These are phyloP conservation scores for Candida peoriensis DNA, from an alignment of 805 yeast species.

Conservation along the genomic window DNA sequence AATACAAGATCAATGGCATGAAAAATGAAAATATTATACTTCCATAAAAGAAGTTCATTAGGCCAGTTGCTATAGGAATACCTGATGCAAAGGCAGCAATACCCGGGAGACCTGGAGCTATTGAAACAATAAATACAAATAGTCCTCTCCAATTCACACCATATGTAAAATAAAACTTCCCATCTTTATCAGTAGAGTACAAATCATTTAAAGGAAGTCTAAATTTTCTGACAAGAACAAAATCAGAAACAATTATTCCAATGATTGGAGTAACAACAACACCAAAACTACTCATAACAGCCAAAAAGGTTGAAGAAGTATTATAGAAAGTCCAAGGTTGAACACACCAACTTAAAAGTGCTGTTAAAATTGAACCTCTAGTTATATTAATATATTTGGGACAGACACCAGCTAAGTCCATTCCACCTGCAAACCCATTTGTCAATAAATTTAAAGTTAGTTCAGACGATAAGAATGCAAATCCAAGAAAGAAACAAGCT, in stretches of 20 bases:
- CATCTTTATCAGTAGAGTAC: constrained; percentile 25
- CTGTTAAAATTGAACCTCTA: constrained; percentile 31
- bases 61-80: constrained; percentile 15
- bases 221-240: constrained; percentile 27
- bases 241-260: constrained; percentile 32
- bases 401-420: constrained; percentile 22
- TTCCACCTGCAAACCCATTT: constrained; percentile 32
- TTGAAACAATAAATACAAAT: constrained; percentile 23
- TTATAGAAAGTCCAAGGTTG: constrained; percentile 38
- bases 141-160: constrained; percentile 30
- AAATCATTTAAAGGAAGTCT: constrained; percentile 30
- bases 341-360: constrained; percentile 31
- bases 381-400: constrained; percentile 28
- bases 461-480: constrained; percentile 32
- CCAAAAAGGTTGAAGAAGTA: constrained; percentile 30
- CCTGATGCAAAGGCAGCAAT: constrained; percentile 28
- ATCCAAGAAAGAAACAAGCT: constrained; percentile 36
- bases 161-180: constrained; percentile 25
- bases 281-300: constrained; percentile 35
- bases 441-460: constrained; percentile 31
- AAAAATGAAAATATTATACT: constrained; percentile 27
- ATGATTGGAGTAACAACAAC: constrained; percentile 33
- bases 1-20: constrained; percentile 24
- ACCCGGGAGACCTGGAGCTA: constrained; percentile 37
- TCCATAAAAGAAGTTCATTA: constrained; percentile 26